Base-by-base conservation (phyloP, 169 alveolate genomes). In the Plasmodium fragile region DNA sequence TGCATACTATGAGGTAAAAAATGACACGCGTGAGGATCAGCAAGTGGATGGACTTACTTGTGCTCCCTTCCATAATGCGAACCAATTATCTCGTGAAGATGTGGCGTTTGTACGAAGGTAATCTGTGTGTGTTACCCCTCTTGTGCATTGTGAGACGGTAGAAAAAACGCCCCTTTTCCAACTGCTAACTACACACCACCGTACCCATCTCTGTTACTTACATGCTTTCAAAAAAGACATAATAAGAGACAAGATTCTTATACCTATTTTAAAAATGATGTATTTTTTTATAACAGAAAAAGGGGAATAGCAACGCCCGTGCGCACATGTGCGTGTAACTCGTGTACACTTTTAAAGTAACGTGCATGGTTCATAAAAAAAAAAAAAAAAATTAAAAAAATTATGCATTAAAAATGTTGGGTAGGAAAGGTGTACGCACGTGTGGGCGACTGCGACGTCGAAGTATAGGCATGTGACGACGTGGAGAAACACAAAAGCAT, bases 381-480 rank as follows among this genome's bases (percentile, higher is more conserved):
- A 81, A 81, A 81, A 53, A 82, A 59, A 65, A 65, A 65, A 65
- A 75, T 49, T 85, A 73, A 73, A 83, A 83, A 83, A 72, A 34
- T 32, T 83, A 39, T 83, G 70, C 75, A 83, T 83, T 83, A 83
- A 84, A 84, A 85, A 52, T 71, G 25, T 25, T 22, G 43, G n/a
- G 22, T 72, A 32, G 53, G 65, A 34, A 75, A 73, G 30, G 75
- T 25, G 75, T 25, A 65, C 36, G 75, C 36, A 25, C 75, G 30
- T 65, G 75, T 65, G 75, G 75, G 30, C 72, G 72, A 55, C 2
- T 55, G 72, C 32, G 36, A 65, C 5, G 75, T 8, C 18, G 36
- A 4, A 5, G 75, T n/a, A 11, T 59, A 11, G 32, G 13, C 3
- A 59, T 13, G 32, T 59, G 34, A 59, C 13, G 53, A 4, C 11